phyloP scores from a whole-genome alignment of 2,329 filamentous ascomycete species.

The Xylaria sp. region DNA sequence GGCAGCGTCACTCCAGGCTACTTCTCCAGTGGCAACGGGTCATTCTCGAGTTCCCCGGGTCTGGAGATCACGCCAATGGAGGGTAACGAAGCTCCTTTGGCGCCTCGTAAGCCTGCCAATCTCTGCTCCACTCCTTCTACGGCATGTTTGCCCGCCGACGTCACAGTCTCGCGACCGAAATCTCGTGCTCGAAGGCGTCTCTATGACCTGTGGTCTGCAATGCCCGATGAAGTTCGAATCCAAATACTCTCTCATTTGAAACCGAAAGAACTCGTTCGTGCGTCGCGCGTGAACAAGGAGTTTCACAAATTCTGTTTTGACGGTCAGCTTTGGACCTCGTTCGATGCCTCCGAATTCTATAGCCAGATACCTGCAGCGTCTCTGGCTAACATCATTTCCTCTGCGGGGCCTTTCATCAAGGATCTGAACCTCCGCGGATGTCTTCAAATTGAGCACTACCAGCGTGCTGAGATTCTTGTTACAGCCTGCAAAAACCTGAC shows the following conservation, averaged over 20 bases:
- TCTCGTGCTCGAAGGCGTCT: slow-evolving; percentile 43
- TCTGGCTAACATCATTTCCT: slow-evolving; percentile 81
- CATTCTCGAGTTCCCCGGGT: slow-evolving; percentile 47
- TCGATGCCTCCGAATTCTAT: slow-evolving; percentile 89
- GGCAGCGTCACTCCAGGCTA: slow-evolving; percentile 42
- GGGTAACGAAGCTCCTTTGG: slow-evolving; percentile 55
- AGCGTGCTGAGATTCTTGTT: slow-evolving; percentile 77
- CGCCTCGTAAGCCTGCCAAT: slow-evolving; percentile 60
- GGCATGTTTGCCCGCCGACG: slow-evolving; percentile 67
- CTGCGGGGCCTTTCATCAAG: slow-evolving; percentile 87
- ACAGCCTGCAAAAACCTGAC: slow-evolving; percentile 85
- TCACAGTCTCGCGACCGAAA: slow-evolving; percentile 53
- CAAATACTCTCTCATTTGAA: slow-evolving; percentile 76
- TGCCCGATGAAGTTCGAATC: slow-evolving; percentile 84
- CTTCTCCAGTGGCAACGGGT: slow-evolving; percentile 44
- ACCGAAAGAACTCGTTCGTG: slow-evolving; percentile 80
- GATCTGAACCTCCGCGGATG: slow-evolving; percentile 91
- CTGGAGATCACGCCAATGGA: slow-evolving; percentile 50
- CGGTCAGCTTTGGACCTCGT: slow-evolving; percentile 86
- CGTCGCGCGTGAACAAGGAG: slow-evolving; percentile 75
- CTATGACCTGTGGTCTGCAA: slow-evolving; percentile 75
- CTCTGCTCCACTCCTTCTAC: slow-evolving; percentile 54
- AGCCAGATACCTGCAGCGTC: slow-evolving; percentile 83
- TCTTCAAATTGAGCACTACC: slow-evolving; percentile 83
- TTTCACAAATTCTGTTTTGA: slow-evolving; percentile 90